Evolutionary conservation across 495 filamentous ascomycete genomes (phyloP).

Genomic region (Penicillium odoratum): DNA sequence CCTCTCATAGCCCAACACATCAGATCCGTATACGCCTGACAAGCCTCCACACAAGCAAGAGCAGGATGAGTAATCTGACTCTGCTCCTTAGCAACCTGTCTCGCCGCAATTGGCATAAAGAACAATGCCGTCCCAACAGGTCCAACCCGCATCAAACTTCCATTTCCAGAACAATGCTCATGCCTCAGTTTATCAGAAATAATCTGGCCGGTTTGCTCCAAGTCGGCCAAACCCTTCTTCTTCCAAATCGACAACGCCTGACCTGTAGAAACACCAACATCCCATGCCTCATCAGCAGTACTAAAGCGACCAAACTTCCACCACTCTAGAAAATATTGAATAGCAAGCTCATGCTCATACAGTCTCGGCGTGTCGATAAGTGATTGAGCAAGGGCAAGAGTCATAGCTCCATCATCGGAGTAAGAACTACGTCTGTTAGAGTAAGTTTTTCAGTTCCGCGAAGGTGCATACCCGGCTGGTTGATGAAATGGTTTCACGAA

Average conservation of each 20-base stretch:
- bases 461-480: conserved; percentile 26
- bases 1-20: conserved; percentile 25
- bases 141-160: conserved; percentile 47
- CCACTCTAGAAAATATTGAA: conserved; percentile 43
- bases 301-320: conserved; percentile 37
- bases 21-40: conserved; percentile 40
- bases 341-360: conserved; percentile 31
- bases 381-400: conserved; percentile 45
- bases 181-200: conserved; percentile 13
- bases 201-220: conserved; percentile 10
- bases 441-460: not conserved
- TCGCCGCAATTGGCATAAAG: conserved; percentile 21
- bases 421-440: conserved; percentile 33
- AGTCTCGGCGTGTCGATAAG: conserved; percentile 30
- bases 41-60: conserved; percentile 40
- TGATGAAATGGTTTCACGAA: conserved; percentile 20
- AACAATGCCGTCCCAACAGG: conserved; percentile 38
- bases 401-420: conserved; percentile 52
- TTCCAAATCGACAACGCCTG: conserved; percentile 38
- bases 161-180: conserved; percentile 40
- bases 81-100: conserved; percentile 27
- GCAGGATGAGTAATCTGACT: conserved; percentile 43
- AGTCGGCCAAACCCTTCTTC: conserved; percentile 2
- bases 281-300: conserved; percentile 37
- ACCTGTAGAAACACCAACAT: conserved; percentile 41